Base-by-base conservation (phyloP, 75 land plant species). In the Sequoiadendron giganteum region DNA sequence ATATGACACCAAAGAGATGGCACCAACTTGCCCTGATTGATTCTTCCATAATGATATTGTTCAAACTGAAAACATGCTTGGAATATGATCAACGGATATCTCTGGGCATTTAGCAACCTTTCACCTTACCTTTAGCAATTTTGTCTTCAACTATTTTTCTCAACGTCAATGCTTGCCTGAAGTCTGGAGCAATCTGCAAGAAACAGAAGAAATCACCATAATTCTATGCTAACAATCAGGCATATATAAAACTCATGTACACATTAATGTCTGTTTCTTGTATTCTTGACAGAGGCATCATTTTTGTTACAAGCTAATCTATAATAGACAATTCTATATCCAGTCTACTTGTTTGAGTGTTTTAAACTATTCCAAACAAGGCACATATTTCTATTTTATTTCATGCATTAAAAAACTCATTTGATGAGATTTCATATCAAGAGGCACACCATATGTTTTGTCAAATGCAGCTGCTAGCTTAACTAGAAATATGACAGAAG, bases 131-230 rank as follows among this genome's bases (percentile, higher is more conserved):
- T 93, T 94, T 97, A 10, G 94, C 95, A 45, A 97, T 97, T 86
- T 91, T 90, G 78, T 96, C 95, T 93, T 97, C 99, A 54, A 97
- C 87, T 89, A 93, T 48, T 87, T 93, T 94, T 93, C 89, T 92
- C 34, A 97, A 90, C 18, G 90, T 76, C 85, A 87, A 32, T 21
- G 97, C 99, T 87, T 96, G 99, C 81, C 98, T 94, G 91, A 95
- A 97, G 70, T 96, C 98, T 21, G 99, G 99, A 39, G 95, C 90
- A 88, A 97, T 95, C 99, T 97, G 89, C 87, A 87, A 73, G 72
- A 30, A 58, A 40, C 36, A 88, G 43, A 36, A 36, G n/a, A 55
- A 42, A 84, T 54, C n/a, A 49, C 10, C 45, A 36, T 75, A 84
- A 9, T 7, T 49, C 52, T 10, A 49, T 10, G 42, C 42, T 40